phyloP scores from a whole-genome alignment of 768 basidiomycete genomes.

The Boletales sp. region DNA sequence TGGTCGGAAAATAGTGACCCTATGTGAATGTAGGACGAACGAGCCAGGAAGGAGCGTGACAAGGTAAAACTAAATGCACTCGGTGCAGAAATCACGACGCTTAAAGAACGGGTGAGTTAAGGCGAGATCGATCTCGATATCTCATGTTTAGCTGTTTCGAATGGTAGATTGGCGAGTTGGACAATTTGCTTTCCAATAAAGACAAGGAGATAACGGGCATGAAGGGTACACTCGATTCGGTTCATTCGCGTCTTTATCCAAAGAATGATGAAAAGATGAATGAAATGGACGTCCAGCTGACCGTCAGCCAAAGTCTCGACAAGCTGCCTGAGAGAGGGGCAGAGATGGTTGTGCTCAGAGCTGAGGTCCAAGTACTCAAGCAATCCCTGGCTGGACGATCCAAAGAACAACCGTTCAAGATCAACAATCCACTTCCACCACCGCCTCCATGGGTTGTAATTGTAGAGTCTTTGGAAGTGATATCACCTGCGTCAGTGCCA shows the following conservation, averaged over 20 bases:
- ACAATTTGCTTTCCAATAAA: slow-evolving; percentile 43
- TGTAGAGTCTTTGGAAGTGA: slow-evolving; percentile 5
- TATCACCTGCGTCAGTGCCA: too few species aligned
- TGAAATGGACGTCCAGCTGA: slow-evolving; percentile 61
- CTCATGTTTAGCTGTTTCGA: background rate
- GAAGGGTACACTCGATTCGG: slow-evolving; percentile 83
- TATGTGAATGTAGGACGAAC: slow-evolving; percentile 53
- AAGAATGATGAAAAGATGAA: slow-evolving; percentile 43
- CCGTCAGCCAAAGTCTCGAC: slow-evolving; percentile 71
- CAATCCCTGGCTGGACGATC: slow-evolving; percentile 49
- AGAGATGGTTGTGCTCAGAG: slow-evolving; percentile 51
- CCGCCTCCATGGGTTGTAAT: slow-evolving; percentile 36
- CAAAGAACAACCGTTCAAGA: slow-evolving; percentile 69
- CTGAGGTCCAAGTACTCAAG: slow-evolving; percentile 49
- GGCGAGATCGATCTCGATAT: background rate
- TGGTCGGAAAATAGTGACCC: background rate
- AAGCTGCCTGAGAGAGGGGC: slow-evolving; percentile 65
- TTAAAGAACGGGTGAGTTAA: slow-evolving; percentile 60
- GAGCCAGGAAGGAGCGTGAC: slow-evolving; percentile 73
- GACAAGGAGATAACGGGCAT: slow-evolving; percentile 75
- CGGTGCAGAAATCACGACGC: slow-evolving; percentile 68
- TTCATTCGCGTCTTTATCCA: slow-evolving; percentile 73
- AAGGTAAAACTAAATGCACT: slow-evolving; percentile 66
- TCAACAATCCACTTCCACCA: slow-evolving; percentile 59
- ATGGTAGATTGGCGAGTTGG: slow-evolving; percentile 52